phyloP scores from a whole-genome alignment of 495 filamentous ascomycete genomes.

The Hamigera avellanea region DNA sequence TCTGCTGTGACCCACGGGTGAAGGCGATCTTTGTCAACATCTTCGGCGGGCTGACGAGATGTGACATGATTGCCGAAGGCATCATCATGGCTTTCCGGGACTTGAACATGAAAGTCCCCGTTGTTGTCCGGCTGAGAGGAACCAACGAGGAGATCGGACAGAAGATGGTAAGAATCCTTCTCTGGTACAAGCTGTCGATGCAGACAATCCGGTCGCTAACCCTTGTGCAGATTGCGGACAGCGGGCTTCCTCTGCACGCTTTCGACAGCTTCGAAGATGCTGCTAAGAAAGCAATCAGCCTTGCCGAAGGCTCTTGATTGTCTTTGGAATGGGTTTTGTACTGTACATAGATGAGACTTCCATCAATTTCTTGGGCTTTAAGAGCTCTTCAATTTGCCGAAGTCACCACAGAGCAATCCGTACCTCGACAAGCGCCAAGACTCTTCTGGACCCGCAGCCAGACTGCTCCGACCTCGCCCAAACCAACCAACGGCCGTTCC shows the following conservation, averaged over 20 bases:
- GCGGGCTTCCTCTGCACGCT: conserved; percentile 58
- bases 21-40: conserved; percentile 78
- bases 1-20: conserved; percentile 60
- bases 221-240: conserved; percentile 49
- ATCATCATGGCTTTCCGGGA: conserved; percentile 70
- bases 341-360: background rate
- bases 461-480: no score
- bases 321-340: no score
- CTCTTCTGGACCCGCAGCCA: no score
- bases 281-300: conserved; percentile 58
- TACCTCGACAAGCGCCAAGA: no score
- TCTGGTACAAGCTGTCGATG: background rate
- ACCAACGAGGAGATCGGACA: conserved; percentile 72
- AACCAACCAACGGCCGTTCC: no score
- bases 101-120: conserved; percentile 55
- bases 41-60: conserved; percentile 73
- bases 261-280: conserved; percentile 80
- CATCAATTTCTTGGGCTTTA: no score
- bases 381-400: no score
- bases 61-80: conserved; percentile 83
- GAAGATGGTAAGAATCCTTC: conserved; percentile 42
- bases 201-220: conserved; percentile 6
- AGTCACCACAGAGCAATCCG: no score
- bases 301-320: conserved; percentile 26
- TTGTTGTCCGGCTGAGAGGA: conserved; percentile 75